Base-by-base conservation (phyloP, 805 yeast genomes). In the Ogataea saltuana region DNA sequence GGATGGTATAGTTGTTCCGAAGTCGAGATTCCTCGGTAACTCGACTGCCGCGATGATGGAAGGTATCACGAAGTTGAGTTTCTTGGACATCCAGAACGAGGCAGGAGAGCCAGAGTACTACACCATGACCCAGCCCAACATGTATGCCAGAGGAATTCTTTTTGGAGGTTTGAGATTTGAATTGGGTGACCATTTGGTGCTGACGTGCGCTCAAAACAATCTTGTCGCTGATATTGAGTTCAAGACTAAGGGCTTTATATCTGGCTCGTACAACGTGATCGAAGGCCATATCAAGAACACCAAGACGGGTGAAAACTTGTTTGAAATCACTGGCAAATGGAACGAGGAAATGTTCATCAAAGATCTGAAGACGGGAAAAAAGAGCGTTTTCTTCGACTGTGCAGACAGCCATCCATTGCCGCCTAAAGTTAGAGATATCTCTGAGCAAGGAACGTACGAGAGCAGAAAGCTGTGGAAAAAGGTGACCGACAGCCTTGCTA, bases 41-140 rank as follows among this genome's bases (percentile, higher is more conserved):
- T 88, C 97, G 2, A 90, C 97, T 0, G 99, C 98, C 16, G 95
- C 96, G 1, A 80, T 93, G 63, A 93, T 93, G 99, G 96, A 90
- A 55, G 99, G 99, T 16, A 60, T 76, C 44, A 91, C 88, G 1
- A 80, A 77, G 37, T 66, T 90, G 15, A 77, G 85, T 30, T 78
- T 91, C 48, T 71, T 81, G 35, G 85, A 85, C 54, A 70, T 76
- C 19, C 62, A 63, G 28, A 79, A 80, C 50, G 50, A 63, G n/a
- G 51, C 67, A 16, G 73, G 73, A 1, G 49, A 52, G 27, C 74
- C 79, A 5, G 99, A 91, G 61, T 71, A 72, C 41, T 93, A 89
- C 65, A 76, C 83, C 9, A 70, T 93, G 60, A 83, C 89, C n/a
- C 98, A 93, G 64, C 99, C 99, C 46, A 93, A 93, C 61, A 81